Percentiles rank a stretch among this genome's conserved stretches.
Evolutionary conservation across 2,329 filamentous ascomycete species (phyloP).

Genomic region (Atkinsonella texensis): DNA sequence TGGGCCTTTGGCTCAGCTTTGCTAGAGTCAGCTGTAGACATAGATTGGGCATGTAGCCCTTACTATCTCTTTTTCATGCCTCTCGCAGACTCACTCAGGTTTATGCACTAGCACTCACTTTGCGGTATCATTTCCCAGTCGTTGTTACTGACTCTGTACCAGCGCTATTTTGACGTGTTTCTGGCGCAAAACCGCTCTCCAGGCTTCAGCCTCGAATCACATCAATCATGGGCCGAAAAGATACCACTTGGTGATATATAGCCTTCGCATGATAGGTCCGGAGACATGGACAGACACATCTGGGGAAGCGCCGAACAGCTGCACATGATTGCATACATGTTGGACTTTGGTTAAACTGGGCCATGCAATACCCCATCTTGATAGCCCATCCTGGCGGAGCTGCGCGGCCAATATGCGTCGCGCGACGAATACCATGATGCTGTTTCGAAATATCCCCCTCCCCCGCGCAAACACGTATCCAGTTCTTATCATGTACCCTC

Average conservation of each 20-base stretch:
- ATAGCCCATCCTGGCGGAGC: neutral
- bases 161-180: constrained; percentile 23
- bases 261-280: constrained; percentile 14
- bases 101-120: no score
- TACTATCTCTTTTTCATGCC: no score
- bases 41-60: constrained; percentile 26
- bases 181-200: constrained; percentile 19
- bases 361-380: neutral
- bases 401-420: neutral
- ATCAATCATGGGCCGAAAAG: constrained; percentile 19
- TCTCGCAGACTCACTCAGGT: no score
- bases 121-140: neutral
- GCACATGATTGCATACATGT: neutral
- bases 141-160: neutral
- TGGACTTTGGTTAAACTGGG: neutral
- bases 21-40: constrained; percentile 19
- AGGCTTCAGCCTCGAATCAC: constrained; percentile 15
- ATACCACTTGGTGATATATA: constrained; percentile 14
- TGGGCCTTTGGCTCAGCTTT: constrained; percentile 24
- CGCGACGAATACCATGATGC: neutral
- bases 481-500: neutral
- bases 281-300: constrained; percentile 12
- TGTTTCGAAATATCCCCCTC: neutral
- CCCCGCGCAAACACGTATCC: neutral
- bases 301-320: constrained; percentile 1